Conservation (phyloP, 345 rosid species). For the Pistacia integerrima region DNA sequence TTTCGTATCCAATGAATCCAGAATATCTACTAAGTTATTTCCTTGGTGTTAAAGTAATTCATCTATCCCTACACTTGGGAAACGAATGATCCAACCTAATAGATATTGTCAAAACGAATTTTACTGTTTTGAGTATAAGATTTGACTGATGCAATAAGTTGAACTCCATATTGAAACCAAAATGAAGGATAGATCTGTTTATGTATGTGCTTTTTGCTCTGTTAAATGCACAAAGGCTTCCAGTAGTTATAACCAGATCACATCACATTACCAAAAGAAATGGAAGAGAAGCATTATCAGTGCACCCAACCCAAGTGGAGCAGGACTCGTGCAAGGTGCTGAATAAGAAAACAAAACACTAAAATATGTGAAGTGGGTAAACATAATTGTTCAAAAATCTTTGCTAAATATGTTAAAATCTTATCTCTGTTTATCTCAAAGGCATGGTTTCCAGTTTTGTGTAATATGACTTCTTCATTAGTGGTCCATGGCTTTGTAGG, state of each 20-base stretch:
- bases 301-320: too few species aligned
- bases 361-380: slow-evolving; percentile 17
- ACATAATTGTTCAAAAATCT: slow-evolving; percentile 2
- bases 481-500: neutral
- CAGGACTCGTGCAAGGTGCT: neutral
- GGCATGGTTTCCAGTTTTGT: slow-evolving; percentile 7
- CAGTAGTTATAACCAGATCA: too few species aligned
- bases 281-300: neutral
- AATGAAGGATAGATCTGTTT: too few species aligned
- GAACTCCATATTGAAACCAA: too few species aligned
- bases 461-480: slow-evolving; percentile 10
- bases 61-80: neutral
- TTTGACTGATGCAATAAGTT: too few species aligned
- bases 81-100: neutral
- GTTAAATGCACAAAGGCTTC: too few species aligned
- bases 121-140: too few species aligned
- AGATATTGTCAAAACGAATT: too few species aligned
- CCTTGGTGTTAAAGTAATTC: slow-evolving; percentile 22
- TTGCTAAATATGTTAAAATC: neutral
- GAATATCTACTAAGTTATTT: neutral
- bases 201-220: too few species aligned
- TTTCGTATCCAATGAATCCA: slow-evolving; percentile 8
- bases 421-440: neutral
- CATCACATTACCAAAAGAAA: too few species aligned
- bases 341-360: neutral